Evolutionary conservation across 441 rosid genomes (phyloP).

Genomic region (Adansonia gregorii): DNA sequence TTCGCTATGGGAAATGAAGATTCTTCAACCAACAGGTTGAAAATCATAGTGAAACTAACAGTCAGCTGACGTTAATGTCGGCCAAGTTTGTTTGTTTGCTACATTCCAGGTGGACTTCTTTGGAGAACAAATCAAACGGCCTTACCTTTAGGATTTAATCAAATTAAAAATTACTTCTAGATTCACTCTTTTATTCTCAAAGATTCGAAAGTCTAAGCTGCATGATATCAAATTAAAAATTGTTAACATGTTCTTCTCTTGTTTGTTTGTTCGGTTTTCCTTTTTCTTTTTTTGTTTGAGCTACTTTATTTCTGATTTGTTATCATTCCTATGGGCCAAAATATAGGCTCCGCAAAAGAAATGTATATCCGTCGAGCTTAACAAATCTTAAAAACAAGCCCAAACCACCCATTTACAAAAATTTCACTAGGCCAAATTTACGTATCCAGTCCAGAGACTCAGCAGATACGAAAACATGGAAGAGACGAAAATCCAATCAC

Average conservation of each 20-base stretch:
- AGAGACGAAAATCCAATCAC: background rate
- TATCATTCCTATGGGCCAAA: background rate
- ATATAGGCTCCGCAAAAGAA: background rate
- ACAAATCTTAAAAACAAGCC: background rate
- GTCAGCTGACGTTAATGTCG: background rate
- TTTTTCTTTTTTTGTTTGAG: background rate
- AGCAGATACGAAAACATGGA: background rate
- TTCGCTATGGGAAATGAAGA: slow-evolving; percentile 7
- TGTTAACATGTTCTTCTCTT: background rate
- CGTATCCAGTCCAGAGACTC: background rate
- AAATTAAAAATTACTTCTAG: background rate
- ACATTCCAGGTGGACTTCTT: background rate
- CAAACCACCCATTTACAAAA: background rate
- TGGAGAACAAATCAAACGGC: background rate
- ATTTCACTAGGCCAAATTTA: background rate
- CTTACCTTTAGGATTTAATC: background rate
- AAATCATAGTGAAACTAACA: slow-evolving; percentile 3
- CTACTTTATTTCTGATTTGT: background rate
- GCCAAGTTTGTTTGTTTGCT: background rate
- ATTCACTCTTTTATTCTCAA: background rate
- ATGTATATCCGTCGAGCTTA: background rate
- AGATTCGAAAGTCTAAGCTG: background rate
- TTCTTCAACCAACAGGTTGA: background rate
- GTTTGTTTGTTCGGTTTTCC: background rate
- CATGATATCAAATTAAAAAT: background rate